A percentile compares a stretch with the other conserved stretches of the same genome.
phyloP scores from a whole-genome alignment of 441 rosid species.

The Adansonia madagascariensis region DNA sequence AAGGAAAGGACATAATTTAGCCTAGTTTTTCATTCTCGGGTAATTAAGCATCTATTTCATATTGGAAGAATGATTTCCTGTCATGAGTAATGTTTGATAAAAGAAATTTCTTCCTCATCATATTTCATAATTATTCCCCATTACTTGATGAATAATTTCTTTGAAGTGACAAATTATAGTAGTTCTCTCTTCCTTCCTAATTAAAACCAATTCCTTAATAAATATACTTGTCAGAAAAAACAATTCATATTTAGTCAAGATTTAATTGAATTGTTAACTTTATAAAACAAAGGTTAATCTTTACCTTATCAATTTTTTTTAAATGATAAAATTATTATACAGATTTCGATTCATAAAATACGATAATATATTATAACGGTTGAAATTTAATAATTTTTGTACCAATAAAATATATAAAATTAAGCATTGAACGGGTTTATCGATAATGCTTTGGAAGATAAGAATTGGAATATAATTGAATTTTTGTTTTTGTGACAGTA shows the following conservation, averaged over 20 bases:
- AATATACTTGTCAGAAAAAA: no score
- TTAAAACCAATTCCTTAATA: no score
- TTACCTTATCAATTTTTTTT: no score
- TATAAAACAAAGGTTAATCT: no score
- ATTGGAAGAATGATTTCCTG: constrained; percentile 21
- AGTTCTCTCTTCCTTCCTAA: background rate
- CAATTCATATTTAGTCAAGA: no score
- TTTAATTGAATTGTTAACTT: no score
- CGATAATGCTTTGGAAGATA: background rate
- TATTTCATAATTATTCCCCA: background rate
- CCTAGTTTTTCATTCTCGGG: background rate
- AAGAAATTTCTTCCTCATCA: constrained; percentile 1
- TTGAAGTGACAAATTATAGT: background rate
- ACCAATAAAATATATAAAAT: no score
- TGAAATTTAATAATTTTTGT: no score
- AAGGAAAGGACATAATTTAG: background rate
- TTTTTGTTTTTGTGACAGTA: background rate
- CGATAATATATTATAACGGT: no score
- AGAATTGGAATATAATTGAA: background rate
- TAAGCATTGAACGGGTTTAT: no score
- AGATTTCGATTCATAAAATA: no score
- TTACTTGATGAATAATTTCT: background rate
- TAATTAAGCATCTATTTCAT: background rate
- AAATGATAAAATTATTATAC: no score
- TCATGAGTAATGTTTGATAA: constrained; percentile 4